Conservation (phyloP, 1,284 basidiomycete species). For the Apiotrichum sp. region DNA sequence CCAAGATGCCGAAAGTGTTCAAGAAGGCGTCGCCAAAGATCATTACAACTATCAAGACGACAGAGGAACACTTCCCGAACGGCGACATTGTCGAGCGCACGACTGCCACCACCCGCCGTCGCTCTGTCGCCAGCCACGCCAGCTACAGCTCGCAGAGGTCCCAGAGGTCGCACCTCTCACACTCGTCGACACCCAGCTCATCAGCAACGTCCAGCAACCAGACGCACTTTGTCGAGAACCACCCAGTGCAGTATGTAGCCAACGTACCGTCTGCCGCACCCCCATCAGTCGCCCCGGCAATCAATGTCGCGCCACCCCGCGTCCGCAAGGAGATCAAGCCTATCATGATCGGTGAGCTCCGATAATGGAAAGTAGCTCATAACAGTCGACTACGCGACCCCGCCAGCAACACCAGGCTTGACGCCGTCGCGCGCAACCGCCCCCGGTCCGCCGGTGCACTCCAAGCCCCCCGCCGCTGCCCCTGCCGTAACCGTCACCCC, state of each 20-base stretch:
- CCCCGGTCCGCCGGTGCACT: not conserved
- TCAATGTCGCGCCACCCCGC: not conserved
- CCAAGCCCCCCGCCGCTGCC: too few species aligned
- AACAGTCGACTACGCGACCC: not conserved
- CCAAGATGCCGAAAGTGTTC: not conserved
- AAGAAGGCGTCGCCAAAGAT: not conserved
- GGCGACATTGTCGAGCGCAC: not conserved
- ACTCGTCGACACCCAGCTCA: not conserved
- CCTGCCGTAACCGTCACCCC: not conserved
- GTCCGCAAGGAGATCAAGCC: not conserved
- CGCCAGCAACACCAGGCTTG: not conserved
- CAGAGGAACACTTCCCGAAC: not conserved
- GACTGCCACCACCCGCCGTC: not conserved
- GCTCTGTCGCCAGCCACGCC: not conserved
- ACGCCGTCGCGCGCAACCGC: not conserved
- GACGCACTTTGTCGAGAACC: not conserved
- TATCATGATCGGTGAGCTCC: conserved; percentile 3
- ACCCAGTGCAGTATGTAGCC: not conserved
- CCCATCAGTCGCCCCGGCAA: not conserved
- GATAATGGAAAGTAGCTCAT: not conserved
- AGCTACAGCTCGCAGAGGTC: not conserved
- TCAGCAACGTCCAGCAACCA: not conserved
- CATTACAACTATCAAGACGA: not conserved
- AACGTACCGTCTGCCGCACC: not conserved
- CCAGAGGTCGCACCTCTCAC: not conserved